These are phyloP conservation scores for Diaporthe vaccinii DNA, from an alignment of 2,329 filamentous ascomycete genomes.

Conservation along the genomic window DNA sequence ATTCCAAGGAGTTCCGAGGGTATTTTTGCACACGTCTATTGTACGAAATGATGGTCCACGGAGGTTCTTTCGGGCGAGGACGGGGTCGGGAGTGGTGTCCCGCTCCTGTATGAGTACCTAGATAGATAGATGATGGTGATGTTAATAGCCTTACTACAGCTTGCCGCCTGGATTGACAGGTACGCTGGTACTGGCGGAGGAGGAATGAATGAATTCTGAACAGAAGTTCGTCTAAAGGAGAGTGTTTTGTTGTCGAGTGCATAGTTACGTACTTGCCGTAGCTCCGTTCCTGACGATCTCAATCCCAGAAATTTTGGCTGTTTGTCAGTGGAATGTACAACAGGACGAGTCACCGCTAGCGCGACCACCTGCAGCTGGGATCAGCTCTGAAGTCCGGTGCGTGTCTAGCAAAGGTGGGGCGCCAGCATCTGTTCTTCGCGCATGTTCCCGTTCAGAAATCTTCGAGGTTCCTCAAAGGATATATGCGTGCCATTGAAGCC, in stretches of 20 bases:
- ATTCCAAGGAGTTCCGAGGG: not conserved
- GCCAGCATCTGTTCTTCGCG: not conserved
- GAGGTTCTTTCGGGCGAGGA: not conserved
- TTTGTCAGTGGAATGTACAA: no score
- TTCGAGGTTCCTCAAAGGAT: not conserved
- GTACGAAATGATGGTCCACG: conserved; percentile 7
- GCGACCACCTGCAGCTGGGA: conserved; percentile 2
- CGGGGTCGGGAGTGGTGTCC: not conserved
- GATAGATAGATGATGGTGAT: conserved; percentile 27
- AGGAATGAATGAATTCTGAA: not conserved
- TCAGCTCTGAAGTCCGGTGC: not conserved
- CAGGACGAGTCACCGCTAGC: not conserved
- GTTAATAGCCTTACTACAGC: conserved; percentile 17
- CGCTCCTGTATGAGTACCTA: conserved; percentile 25
- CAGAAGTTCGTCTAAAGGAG: not conserved
- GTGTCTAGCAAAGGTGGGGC: not conserved
- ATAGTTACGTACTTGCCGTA: not conserved
- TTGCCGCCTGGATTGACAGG: not conserved
- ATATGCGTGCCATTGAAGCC: not conserved
- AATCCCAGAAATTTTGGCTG: no score
- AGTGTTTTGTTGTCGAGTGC: not conserved
- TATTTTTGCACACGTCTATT: not conserved
- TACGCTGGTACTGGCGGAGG: not conserved
- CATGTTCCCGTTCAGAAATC: not conserved
- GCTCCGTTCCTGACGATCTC: no score